Evolutionary conservation across 805 yeast species (phyloP), one percentile per base, ranked within the genome.

Genomic region (Jamesozyma rosinii): DNA sequence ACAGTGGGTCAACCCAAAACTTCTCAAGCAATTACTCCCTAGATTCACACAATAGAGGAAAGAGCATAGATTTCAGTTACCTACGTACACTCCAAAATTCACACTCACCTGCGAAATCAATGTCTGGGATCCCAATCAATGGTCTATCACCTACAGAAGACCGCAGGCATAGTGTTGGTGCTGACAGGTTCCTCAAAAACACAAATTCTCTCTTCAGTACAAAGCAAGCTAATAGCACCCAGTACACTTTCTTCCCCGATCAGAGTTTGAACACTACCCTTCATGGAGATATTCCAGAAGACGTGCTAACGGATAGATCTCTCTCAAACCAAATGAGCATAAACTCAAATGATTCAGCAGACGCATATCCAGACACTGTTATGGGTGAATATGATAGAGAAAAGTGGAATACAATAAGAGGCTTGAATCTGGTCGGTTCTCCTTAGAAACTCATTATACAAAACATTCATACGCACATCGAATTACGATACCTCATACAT

Each of bases 341-440:
- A 1, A 38, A 30, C 5, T 52, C 58, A 13, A 37, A 32, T 14
- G 40, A 36, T 22, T 51, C 53, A 13, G 49, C 47, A 10, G 46
- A 51, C 9, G 26, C 42, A 11, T 57, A 58, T 37, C 63, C 63
- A 5, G 57, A 52, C 9, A 45, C 50, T 13, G 52, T 59, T 2
- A 51, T 56, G 38, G 55, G 66, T 38, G 64, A 63, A 44, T 63
- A 63, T 36, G 67, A 63, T 38, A 55, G 62, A 35, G 67, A 63
- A 42, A 58, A 59, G 43, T 60, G 66, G 66, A 52, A 57, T 20
- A 51, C 54, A 2, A 35, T 47, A 32, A 42, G 40, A 14, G 41
- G 38, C 24, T 33, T 44, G 9, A 27, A 49, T 24, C 15, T 49
- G 8, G 32, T 44, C 26, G 44, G 44, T 21, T 41, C 43, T 15